Conservation (phyloP, 371 early-diverging fungal genomes). For the Fennellomyces sp. region DNA sequence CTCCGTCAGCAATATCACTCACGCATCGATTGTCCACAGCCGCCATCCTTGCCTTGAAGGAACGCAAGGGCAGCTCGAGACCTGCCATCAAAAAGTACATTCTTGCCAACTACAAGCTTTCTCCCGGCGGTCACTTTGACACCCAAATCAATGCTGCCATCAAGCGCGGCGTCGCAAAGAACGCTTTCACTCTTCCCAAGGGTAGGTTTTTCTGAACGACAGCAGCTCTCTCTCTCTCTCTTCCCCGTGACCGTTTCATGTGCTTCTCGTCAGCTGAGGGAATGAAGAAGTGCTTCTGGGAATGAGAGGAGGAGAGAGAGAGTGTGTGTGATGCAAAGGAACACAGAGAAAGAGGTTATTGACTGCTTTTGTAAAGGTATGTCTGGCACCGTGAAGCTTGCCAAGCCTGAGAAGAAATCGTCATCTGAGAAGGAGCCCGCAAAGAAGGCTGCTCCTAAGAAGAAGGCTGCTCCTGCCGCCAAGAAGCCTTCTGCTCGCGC, state of each 20-base stretch:
- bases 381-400: slow-evolving; percentile 74
- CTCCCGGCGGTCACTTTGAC: slow-evolving; percentile 57
- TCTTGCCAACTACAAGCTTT: slow-evolving; percentile 70
- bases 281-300: not conserved
- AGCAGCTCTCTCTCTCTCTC: too few relatives aligned
- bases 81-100: slow-evolving; percentile 87
- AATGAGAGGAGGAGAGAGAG: not conserved
- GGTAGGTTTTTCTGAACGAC: slow-evolving; percentile 53
- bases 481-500: too few relatives aligned
- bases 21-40: slow-evolving; percentile 25
- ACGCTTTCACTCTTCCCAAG: slow-evolving; percentile 71
- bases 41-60: slow-evolving; percentile 72
- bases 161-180: slow-evolving; percentile 74
- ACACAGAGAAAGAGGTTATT: not conserved
- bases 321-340: not conserved
- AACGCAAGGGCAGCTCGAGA: slow-evolving; percentile 79
- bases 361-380: slow-evolving; percentile 33
- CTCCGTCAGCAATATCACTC: not conserved
- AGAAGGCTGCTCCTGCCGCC: not conserved
- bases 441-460: slow-evolving; percentile 39
- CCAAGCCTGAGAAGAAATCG: slow-evolving; percentile 52
- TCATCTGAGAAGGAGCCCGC: slow-evolving; percentile 31
- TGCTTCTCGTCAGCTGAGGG: not conserved
- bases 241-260: slow-evolving; percentile 2
- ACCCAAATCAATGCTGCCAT: slow-evolving; percentile 72